These are phyloP conservation scores for Schoenoplectus triqueter DNA, from an alignment of 202 grass and related monocot species.

Conservation along the genomic window DNA sequence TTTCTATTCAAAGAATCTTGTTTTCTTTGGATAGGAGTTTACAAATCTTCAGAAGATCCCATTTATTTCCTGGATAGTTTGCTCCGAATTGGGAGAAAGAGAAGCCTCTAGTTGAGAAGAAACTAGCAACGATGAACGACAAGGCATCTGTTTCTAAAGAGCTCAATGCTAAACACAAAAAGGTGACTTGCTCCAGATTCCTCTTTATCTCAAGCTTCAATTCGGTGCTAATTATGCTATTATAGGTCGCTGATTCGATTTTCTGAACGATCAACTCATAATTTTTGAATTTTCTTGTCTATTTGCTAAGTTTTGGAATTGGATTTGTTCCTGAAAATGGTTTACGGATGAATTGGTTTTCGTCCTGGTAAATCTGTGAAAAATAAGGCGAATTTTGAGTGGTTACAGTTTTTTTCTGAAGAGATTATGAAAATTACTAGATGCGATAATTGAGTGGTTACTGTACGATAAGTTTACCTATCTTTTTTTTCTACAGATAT, in stretches of 20 bases:
- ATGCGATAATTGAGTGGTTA: background rate
- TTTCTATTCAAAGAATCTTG: conserved; percentile 17
- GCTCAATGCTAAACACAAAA: conserved; percentile 95
- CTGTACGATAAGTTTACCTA: conserved; percentile 1
- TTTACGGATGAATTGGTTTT: background rate
- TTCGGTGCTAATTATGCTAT: conserved; percentile 24
- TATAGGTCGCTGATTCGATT: conserved; percentile 24
- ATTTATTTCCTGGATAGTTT: background rate
- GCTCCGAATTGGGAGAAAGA: conserved; percentile 9
- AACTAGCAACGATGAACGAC: conserved; percentile 66
- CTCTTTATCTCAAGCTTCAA: background rate
- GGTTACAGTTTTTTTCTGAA: background rate
- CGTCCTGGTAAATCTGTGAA: background rate
- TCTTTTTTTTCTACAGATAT: conserved; percentile 57
- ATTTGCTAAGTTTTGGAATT: background rate
- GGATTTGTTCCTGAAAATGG: background rate
- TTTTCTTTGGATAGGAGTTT: conserved; percentile 9
- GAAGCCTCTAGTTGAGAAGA: conserved; percentile 34
- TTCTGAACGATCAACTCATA: background rate
- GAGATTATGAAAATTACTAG: background rate
- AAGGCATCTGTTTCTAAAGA: conserved; percentile 92
- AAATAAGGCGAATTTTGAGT: conserved; percentile 8
- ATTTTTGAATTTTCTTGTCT: conserved; percentile 18
- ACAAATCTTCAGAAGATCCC: conserved; percentile 17
- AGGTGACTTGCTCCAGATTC: conserved; percentile 45